Conservation (phyloP, 441 rosid genomes). For the Arabidopsis hybrid region DNA sequence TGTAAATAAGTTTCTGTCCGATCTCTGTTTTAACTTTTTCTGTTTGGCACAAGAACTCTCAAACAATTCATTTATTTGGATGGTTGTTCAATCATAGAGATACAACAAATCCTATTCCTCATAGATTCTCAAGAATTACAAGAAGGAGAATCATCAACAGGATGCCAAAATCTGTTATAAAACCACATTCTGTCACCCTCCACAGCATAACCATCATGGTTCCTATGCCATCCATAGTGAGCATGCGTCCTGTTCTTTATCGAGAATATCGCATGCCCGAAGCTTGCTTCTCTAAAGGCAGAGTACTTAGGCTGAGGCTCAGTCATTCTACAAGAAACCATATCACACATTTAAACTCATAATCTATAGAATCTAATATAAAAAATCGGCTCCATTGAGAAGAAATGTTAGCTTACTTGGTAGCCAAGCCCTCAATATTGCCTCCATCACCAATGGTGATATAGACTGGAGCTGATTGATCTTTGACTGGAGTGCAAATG, state of each 20-base stretch:
- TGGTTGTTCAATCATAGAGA: neutral
- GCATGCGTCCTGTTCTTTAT: slow-evolving; percentile 83
- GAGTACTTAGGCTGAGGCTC: slow-evolving; percentile 89
- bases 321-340: slow-evolving; percentile 63
- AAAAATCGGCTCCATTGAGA: neutral
- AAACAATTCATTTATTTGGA: slow-evolving; percentile 19
- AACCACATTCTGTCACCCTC: slow-evolving; percentile 88
- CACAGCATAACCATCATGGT: slow-evolving; percentile 76
- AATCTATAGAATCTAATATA: neutral
- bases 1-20: no score
- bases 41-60: slow-evolving; percentile 8
- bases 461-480: slow-evolving; percentile 81
- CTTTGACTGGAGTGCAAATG: slow-evolving; percentile 58
- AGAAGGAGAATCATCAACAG: slow-evolving; percentile 56
- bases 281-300: slow-evolving; percentile 83
- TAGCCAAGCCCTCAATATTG: slow-evolving; percentile 79
- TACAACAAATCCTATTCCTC: slow-evolving; percentile 8
- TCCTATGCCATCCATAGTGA: slow-evolving; percentile 77
- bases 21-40: no score
- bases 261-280: slow-evolving; percentile 77
- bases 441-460: slow-evolving; percentile 92
- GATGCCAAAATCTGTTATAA: slow-evolving; percentile 69
- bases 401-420: slow-evolving; percentile 52
- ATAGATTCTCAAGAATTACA: slow-evolving; percentile 25
- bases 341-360: slow-evolving; percentile 6